Evolutionary conservation across 108 stramenopile genomes (phyloP).

Genomic region (Pseudonitzschia delicatissima): DNA sequence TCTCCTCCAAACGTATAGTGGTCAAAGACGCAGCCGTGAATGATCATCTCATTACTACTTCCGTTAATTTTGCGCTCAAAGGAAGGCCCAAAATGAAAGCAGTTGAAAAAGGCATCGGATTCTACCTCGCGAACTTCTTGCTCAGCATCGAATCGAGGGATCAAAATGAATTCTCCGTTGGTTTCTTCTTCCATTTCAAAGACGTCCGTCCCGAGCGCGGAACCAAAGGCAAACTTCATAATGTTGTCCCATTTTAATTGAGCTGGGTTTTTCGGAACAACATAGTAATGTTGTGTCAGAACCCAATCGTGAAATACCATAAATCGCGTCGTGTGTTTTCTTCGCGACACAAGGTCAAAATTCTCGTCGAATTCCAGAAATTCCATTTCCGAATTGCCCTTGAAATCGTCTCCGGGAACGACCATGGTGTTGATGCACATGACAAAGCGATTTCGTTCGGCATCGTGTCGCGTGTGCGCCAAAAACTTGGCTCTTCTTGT

Average conservation of each 20-base stretch:
- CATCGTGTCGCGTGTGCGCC: neutral
- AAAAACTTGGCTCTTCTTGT: neutral
- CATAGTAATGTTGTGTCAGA: slow-evolving; percentile 29
- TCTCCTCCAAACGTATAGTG: slow-evolving; percentile 2
- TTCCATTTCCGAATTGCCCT: slow-evolving; percentile 18
- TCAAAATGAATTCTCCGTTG: slow-evolving; percentile 27
- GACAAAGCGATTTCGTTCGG: neutral
- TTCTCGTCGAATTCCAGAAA: slow-evolving; percentile 29
- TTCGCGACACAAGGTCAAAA: slow-evolving; percentile 18
- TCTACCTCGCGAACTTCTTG: slow-evolving; percentile 14
- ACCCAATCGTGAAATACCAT: slow-evolving; percentile 35
- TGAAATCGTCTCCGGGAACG: neutral
- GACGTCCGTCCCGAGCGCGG: slow-evolving; percentile 21
- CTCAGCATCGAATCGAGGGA: slow-evolving; percentile 13
- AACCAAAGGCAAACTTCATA: slow-evolving; percentile 10
- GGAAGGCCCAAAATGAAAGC: neutral
- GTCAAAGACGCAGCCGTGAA: slow-evolving; percentile 3
- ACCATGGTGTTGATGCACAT: slow-evolving; percentile 1
- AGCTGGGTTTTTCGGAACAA: slow-evolving; percentile 30
- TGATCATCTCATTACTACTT: neutral
- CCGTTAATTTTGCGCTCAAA: neutral
- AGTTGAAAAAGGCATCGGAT: slow-evolving; percentile 30
- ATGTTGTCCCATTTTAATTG: slow-evolving; percentile 19
- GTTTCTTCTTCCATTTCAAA: slow-evolving; percentile 30
- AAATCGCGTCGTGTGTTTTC: slow-evolving; percentile 18